Percentiles rank a stretch among this genome's conserved stretches.
Evolutionary conservation across 1,284 basidiomycete species (phyloP).

Genomic region (Ustilago curta): DNA sequence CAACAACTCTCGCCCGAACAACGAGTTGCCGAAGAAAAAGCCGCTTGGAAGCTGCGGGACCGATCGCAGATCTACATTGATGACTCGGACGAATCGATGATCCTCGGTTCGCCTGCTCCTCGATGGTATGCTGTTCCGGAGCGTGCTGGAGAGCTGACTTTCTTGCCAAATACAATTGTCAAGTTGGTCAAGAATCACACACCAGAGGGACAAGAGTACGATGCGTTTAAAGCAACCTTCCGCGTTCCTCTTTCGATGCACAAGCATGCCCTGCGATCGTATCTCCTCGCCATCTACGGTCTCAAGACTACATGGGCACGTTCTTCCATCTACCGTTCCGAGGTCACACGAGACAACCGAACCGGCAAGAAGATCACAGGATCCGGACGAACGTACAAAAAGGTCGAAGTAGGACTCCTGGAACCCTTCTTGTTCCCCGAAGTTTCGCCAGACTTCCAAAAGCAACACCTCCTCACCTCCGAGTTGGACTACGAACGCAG

Average conservation of each 20-base stretch:
- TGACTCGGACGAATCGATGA: constrained; percentile 52
- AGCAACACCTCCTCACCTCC: constrained; percentile 47
- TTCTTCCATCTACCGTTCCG: constrained; percentile 80
- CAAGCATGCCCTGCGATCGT: constrained; percentile 89
- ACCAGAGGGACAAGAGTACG: constrained; percentile 81
- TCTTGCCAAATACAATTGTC: constrained; percentile 88
- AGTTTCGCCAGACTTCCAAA: constrained; percentile 52
- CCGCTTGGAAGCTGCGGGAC: constrained; percentile 63
- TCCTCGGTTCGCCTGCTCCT: constrained; percentile 47
- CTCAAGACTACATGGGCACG: constrained; percentile 88
- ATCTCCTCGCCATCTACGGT: constrained; percentile 83
- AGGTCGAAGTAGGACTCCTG: constrained; percentile 66
- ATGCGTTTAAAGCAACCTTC: constrained; percentile 94
- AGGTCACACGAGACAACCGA: constrained; percentile 42
- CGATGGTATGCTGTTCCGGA: constrained; percentile 64
- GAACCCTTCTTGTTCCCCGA: constrained; percentile 69
- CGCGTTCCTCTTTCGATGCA: constrained; percentile 84
- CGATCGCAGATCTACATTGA: constrained; percentile 65
- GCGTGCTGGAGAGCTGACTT: constrained; percentile 78
- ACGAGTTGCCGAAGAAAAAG: constrained; percentile 54
- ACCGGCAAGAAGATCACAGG: constrained; percentile 73
- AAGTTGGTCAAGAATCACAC: constrained; percentile 87
- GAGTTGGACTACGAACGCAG: constrained; percentile 57
- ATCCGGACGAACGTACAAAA: constrained; percentile 59
- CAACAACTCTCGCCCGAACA: constrained; percentile 34